phyloP scores from a whole-genome alignment of 306 rosid species.

The Sesbania bispinosa region DNA sequence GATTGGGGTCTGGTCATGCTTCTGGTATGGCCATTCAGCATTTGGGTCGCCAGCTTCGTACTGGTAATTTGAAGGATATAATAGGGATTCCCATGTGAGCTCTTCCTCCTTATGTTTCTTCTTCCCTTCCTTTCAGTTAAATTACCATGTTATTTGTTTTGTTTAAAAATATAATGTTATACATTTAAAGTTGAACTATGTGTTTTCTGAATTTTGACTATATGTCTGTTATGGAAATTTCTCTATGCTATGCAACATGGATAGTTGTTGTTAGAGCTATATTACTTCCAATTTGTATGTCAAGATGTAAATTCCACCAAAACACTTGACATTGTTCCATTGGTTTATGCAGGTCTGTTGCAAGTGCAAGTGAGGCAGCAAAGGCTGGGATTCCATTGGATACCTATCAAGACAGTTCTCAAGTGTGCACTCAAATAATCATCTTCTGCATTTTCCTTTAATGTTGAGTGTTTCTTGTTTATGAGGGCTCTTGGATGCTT shows the following conservation, averaged over 20 bases:
- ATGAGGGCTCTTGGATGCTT: slow-evolving; percentile 21
- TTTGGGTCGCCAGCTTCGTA: slow-evolving; percentile 76
- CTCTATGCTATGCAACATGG: slow-evolving; percentile 1
- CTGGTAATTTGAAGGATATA: slow-evolving; percentile 66
- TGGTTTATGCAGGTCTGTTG: slow-evolving; percentile 44
- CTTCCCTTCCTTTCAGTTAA: neutral
- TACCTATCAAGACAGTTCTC: slow-evolving; percentile 41
- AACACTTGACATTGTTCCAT: neutral
- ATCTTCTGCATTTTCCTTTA: slow-evolving; percentile 25
- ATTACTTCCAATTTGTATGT: neutral
- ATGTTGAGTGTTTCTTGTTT: slow-evolving; percentile 31
- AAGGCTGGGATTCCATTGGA: slow-evolving; percentile 58
- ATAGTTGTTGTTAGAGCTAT: neutral
- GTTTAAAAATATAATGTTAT: neutral
- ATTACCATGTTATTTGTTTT: neutral
- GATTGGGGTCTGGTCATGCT: slow-evolving; percentile 82
- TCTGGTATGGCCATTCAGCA: slow-evolving; percentile 83
- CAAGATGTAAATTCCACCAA: slow-evolving; percentile 11
- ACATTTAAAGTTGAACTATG: neutral
- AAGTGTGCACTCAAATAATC: slow-evolving; percentile 39
- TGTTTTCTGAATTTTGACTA: neutral
- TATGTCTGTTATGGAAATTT: neutral
- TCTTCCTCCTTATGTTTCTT: slow-evolving; percentile 15
- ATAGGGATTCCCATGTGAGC: slow-evolving; percentile 86
- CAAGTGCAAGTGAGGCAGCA: slow-evolving; percentile 60